These are phyloP conservation scores for Coemansia sp. DNA, from an alignment of 192 early-diverging fungal species.

Conservation along the genomic window DNA sequence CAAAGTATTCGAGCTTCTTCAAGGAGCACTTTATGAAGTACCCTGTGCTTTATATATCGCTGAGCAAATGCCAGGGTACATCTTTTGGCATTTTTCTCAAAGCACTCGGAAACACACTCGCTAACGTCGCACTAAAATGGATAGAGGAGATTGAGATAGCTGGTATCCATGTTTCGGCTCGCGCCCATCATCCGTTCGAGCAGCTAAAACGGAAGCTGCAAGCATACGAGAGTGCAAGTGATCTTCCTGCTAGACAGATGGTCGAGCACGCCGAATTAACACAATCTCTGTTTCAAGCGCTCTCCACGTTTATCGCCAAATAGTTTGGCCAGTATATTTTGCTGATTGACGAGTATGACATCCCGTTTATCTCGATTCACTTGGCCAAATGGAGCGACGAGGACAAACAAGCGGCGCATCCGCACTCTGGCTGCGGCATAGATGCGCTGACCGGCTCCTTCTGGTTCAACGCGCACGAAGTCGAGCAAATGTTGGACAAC, in stretches of 20 bases:
- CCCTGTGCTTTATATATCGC: constrained; percentile 36
- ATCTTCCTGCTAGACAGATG: too few species aligned
- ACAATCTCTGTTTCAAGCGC: constrained; percentile 9
- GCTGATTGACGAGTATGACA: constrained; percentile 47
- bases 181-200: neutral
- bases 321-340: constrained; percentile 38
- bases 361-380: constrained; percentile 42
- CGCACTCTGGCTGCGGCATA: constrained; percentile 33
- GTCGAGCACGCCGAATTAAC: neutral
- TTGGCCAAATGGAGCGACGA: constrained; percentile 27
- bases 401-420: constrained; percentile 18
- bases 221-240: neutral
- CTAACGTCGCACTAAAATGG: neutral
- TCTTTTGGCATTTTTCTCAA: constrained; percentile 13
- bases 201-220: neutral
- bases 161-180: neutral
- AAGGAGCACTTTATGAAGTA: constrained; percentile 48
- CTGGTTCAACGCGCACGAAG: constrained; percentile 39
- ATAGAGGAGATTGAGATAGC: neutral
- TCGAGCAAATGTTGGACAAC: constrained; percentile 38
- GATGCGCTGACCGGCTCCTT: constrained; percentile 42
- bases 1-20: constrained; percentile 34
- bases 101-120: constrained; percentile 17
- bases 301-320: constrained; percentile 13
- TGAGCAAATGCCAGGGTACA: constrained; percentile 22